These are phyloP conservation scores for Phaseolus lunatus DNA, from an alignment of 306 rosid species.

Conservation along the genomic window DNA sequence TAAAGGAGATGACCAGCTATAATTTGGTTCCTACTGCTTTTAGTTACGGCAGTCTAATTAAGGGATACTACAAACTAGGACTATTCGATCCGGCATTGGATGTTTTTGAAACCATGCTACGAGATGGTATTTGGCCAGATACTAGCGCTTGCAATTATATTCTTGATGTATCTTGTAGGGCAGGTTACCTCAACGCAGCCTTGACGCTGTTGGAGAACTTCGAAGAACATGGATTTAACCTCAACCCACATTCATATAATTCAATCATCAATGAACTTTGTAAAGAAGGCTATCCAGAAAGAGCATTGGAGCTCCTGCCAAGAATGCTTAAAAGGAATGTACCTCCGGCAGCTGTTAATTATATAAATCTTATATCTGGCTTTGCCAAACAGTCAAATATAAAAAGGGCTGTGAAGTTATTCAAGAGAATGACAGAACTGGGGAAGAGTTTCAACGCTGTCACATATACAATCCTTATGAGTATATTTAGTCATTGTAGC, in stretches of 20 bases:
- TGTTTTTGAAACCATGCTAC: slow-evolving; percentile 54
- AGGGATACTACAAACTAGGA: slow-evolving; percentile 56
- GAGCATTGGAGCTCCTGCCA: slow-evolving; percentile 66
- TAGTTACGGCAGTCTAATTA: slow-evolving; percentile 48
- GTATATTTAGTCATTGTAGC: slow-evolving; percentile 44
- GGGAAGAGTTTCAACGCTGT: slow-evolving; percentile 54
- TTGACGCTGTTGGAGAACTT: slow-evolving; percentile 56
- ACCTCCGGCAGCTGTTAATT: slow-evolving; percentile 61
- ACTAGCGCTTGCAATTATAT: slow-evolving; percentile 61
- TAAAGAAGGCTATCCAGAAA: slow-evolving; percentile 53
- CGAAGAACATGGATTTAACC: slow-evolving; percentile 55
- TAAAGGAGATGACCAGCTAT: slow-evolving; percentile 59
- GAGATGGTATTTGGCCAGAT: slow-evolving; percentile 52
- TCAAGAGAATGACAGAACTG: slow-evolving; percentile 54
- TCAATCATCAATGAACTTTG: slow-evolving; percentile 59
- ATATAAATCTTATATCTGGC: slow-evolving; percentile 60
- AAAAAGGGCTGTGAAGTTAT: slow-evolving; percentile 54
- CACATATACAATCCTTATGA: slow-evolving; percentile 60
- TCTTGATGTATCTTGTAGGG: slow-evolving; percentile 57
- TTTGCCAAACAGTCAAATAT: slow-evolving; percentile 58
- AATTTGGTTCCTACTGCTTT: slow-evolving; percentile 52
- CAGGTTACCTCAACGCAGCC: slow-evolving; percentile 56
- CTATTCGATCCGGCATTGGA: slow-evolving; percentile 49
- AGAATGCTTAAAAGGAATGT: slow-evolving; percentile 69
- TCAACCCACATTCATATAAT: slow-evolving; percentile 62